These are phyloP conservation scores for Boletus sp. DNA, from an alignment of 1,284 basidiomycete genomes.

Conservation along the genomic window DNA sequence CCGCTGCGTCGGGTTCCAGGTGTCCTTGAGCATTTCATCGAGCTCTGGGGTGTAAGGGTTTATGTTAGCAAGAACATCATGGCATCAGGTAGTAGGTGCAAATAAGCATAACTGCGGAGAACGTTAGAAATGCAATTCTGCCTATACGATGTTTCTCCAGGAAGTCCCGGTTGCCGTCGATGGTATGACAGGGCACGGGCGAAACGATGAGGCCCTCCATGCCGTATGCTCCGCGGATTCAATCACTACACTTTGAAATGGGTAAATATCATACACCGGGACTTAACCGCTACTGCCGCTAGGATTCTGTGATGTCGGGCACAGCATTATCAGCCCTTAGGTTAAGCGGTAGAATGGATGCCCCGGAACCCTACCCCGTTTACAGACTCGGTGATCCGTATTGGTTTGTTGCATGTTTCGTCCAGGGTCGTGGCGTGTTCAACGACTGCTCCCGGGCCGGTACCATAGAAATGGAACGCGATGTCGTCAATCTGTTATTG, in stretches of 20 bases:
- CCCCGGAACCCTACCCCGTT: constrained; percentile 46
- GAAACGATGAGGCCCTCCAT: constrained; percentile 44
- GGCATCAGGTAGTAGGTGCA: constrained; percentile 34
- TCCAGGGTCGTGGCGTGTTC: constrained; percentile 53
- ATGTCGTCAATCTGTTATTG: constrained; percentile 47
- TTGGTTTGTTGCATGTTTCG: constrained; percentile 45
- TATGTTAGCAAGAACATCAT: constrained; percentile 29
- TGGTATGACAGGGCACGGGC: constrained; percentile 46
- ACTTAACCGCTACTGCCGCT: constrained; percentile 52
- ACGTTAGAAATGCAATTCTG: constrained; percentile 56
- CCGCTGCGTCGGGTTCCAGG: constrained; percentile 81
- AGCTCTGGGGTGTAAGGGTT: constrained; percentile 48
- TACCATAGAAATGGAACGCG: constrained; percentile 66
- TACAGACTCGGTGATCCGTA: constrained; percentile 73
- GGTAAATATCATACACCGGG: constrained; percentile 46
- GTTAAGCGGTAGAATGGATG: no score
- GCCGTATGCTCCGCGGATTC: background rate
- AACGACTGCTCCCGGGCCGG: constrained; percentile 48
- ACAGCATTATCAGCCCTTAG: background rate
- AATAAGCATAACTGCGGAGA: constrained; percentile 47
- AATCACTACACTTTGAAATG: constrained; percentile 46
- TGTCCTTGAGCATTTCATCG: constrained; percentile 79
- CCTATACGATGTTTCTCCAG: constrained; percentile 55
- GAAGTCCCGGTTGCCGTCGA: constrained; percentile 32
- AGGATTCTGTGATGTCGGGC: constrained; percentile 51